Base-by-base conservation (phyloP, 1,139 yeast species). In the Candida gigantensis region DNA sequence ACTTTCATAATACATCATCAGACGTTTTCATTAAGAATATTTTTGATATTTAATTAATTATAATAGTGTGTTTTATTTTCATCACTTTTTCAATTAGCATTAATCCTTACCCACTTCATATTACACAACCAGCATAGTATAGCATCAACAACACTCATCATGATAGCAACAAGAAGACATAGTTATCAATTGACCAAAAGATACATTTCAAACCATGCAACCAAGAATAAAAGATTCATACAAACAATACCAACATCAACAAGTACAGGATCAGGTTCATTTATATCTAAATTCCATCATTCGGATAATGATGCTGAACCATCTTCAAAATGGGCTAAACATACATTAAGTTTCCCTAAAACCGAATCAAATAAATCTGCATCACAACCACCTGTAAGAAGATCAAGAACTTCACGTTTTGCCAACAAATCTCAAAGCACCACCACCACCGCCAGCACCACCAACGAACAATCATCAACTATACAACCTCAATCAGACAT, bases 391-490 rank as follows among this genome's bases (percentile, higher is more conserved):
- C 62, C 60, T 2, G 49, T 57, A 6, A 58, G 75, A 46, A 57
- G 65, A 47, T 62, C 71, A 5, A 55, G 74, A 46, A 57, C 67
- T 2, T 60, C 71, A n/a, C 53, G 68, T 36, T 68, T 61, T 47
- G 50, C 60, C 27, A 49, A 51, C 30, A 50, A 52, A 34, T 36
- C 50, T 25, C 24, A 18, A 19, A n/a, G n/a, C n/a, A n/a, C n/a
- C n/a, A 18, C 7, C 19, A 5, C 21, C 4, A 13, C 23, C 10
- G 12, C n/a, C 28, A 28, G 19, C 10, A 12, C 40, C n/a, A n/a
- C 41, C 19, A 41, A 37, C 28, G 46, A 41, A 28, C 35, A 37
- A 21, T 39, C 46, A 25, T 24, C 38, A 4, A 20, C 49, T 16
- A 19, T 43, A 23, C 10, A 42, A 10, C 16, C 45, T 11, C 37